Percentiles rank a stretch among this genome's conserved stretches.
Conservation (phyloP, 805 yeast species). For the Hermanozyma aechmeae region DNA sequence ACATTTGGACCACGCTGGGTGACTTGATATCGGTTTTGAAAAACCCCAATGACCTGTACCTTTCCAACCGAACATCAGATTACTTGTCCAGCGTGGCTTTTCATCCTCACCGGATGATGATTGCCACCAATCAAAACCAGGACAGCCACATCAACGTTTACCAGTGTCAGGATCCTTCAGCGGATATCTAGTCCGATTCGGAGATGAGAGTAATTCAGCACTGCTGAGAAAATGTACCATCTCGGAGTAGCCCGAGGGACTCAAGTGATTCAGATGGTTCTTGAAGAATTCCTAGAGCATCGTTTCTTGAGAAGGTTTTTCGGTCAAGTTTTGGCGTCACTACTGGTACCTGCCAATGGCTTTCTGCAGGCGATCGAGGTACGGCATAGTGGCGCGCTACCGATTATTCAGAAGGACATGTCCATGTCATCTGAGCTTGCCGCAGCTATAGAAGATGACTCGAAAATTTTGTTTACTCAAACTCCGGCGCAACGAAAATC, state of each 20-base stretch:
- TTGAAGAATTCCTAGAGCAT: too few species aligned
- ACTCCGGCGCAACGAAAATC: slow-evolving; percentile 1
- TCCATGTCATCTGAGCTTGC: slow-evolving; percentile 20
- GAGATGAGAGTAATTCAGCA: neutral
- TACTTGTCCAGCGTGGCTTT: slow-evolving; percentile 62
- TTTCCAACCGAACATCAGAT: slow-evolving; percentile 36
- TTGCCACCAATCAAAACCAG: slow-evolving; percentile 78
- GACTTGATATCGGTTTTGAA: slow-evolving; percentile 56
- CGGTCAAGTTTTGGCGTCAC: too few species aligned
- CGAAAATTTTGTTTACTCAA: too few species aligned
- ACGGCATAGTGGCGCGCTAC: too few species aligned
- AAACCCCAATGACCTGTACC: slow-evolving; percentile 35
- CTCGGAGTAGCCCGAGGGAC: too few species aligned
- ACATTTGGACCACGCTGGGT: slow-evolving; percentile 82
- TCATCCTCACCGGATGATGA: slow-evolving; percentile 92
- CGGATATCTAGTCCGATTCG: neutral
- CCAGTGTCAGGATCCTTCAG: slow-evolving; percentile 12
- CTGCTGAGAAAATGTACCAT: too few species aligned
- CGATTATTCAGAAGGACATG: too few species aligned
- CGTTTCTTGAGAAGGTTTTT: too few species aligned
- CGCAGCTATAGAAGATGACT: neutral
- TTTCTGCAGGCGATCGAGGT: too few species aligned
- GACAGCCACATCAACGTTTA: slow-evolving; percentile 64
- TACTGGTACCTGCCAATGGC: too few species aligned
- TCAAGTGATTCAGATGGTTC: too few species aligned